Evolutionary conservation across 768 basidiomycete genomes (phyloP).

Genomic region (Filobasidium wieringae): DNA sequence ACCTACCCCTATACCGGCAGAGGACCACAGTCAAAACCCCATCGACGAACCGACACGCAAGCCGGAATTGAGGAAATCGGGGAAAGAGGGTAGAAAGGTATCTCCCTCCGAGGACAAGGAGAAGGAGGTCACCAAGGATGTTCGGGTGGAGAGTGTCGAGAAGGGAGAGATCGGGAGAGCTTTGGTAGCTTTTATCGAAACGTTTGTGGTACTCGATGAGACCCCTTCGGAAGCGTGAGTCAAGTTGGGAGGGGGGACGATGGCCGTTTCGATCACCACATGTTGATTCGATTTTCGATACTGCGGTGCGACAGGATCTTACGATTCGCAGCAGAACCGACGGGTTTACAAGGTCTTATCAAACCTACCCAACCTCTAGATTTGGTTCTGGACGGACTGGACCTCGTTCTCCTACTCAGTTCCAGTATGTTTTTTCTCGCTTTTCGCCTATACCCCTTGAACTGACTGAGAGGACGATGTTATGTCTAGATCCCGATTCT

Average conservation of each 20-base stretch:
- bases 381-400: background rate
- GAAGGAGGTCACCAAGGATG: too few relatives aligned
- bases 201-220: background rate
- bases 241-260: too few relatives aligned
- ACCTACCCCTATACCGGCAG: too few relatives aligned
- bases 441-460: background rate
- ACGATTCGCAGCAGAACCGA: background rate
- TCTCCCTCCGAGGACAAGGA: too few relatives aligned
- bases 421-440: background rate
- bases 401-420: background rate
- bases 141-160: too few relatives aligned
- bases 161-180: background rate
- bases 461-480: too few relatives aligned
- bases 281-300: too few relatives aligned
- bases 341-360: background rate
- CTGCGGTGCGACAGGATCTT: background rate
- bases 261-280: background rate
- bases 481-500: background rate
- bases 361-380: background rate
- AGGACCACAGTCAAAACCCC: too few relatives aligned
- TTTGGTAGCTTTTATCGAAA: background rate
- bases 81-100: too few relatives aligned
- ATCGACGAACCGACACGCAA: too few relatives aligned
- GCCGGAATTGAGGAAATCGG: too few relatives aligned
- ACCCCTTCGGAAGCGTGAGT: background rate